Conservation (phyloP, 306 rosid species). For the Hippophae gyantsensis region DNA sequence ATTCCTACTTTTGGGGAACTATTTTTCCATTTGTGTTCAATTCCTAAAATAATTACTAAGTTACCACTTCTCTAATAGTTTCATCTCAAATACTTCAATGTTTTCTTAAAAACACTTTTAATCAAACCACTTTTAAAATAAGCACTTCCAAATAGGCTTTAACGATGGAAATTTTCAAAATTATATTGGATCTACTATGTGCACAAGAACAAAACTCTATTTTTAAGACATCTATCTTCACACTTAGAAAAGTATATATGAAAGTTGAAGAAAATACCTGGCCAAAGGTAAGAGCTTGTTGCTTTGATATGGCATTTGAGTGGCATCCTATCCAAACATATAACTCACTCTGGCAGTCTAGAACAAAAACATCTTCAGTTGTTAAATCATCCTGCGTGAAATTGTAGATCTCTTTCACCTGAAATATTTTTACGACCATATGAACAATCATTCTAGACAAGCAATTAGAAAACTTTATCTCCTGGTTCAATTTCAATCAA, state of each 20-base stretch:
- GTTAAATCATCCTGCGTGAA: constrained; percentile 84
- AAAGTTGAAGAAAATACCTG: constrained; percentile 35
- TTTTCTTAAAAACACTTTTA: no score
- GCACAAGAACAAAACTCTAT: no score
- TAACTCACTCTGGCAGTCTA: constrained; percentile 77
- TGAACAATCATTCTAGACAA: constrained; percentile 14
- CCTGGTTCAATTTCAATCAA: neutral
- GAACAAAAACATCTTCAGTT: constrained; percentile 80
- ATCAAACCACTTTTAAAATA: no score
- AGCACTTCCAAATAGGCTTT: no score
- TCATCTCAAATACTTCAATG: no score
- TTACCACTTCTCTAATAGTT: no score
- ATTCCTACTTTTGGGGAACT: no score
- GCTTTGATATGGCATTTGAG: constrained; percentile 60
- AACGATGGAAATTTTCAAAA: no score
- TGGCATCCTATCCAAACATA: constrained; percentile 85
- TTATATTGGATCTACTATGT: no score
- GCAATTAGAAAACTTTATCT: neutral
- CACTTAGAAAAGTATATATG: neutral
- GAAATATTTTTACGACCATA: constrained; percentile 27
- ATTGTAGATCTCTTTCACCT: constrained; percentile 89
- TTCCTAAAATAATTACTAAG: no score
- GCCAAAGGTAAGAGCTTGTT: constrained; percentile 74
- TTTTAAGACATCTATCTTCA: neutral
- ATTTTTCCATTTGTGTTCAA: no score